Evolutionary conservation across 176 grass and related monocot genomes (phyloP).

Genomic region (Oryza longistaminata): DNA sequence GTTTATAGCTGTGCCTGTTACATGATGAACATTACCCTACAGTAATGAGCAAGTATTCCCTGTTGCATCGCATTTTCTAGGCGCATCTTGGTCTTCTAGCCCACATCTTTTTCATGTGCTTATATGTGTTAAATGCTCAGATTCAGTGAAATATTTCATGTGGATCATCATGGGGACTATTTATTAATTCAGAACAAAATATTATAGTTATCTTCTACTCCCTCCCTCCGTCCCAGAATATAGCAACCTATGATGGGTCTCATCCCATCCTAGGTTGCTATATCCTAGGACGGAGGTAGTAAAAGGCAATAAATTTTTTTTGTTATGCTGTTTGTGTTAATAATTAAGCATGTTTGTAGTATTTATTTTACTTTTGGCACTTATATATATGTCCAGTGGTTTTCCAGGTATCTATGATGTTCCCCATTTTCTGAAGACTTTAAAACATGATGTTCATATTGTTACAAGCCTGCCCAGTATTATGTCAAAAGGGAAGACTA

Average conservation of each 20-base stretch:
- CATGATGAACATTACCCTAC: neutral
- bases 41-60: neutral
- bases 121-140: neutral
- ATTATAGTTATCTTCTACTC: neutral
- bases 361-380: slow-evolving; percentile 38
- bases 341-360: slow-evolving; percentile 17
- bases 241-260: too few species aligned
- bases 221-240: too few species aligned
- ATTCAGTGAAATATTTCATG: neutral
- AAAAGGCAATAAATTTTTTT: neutral
- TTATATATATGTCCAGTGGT: slow-evolving; percentile 60
- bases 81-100: neutral
- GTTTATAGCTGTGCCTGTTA: neutral
- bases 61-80: neutral
- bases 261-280: too few species aligned
- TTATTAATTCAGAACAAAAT: neutral
- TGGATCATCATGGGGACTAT: neutral
- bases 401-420: slow-evolving; percentile 99
- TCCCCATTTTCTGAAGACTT: slow-evolving; percentile 77
- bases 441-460: slow-evolving; percentile 80
- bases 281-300: too few species aligned
- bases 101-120: neutral
- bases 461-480: slow-evolving; percentile 69
- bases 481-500: slow-evolving; percentile 69
- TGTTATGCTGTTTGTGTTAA: slow-evolving; percentile 2